Evolutionary conservation across 1,139 yeast species (phyloP).

Genomic region (Taphrina wiesneri): DNA sequence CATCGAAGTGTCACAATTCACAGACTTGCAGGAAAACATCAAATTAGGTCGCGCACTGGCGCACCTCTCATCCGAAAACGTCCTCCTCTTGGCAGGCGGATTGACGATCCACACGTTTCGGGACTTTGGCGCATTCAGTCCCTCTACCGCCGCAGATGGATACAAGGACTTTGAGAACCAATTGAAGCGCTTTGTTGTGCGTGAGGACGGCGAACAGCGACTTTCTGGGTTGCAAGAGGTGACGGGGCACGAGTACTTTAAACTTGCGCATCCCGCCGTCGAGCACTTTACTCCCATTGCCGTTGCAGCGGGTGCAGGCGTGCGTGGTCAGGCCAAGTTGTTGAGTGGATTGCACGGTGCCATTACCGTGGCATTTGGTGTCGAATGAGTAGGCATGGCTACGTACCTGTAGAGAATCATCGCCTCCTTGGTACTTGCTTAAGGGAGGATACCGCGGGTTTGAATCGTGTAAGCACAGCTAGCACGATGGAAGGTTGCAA

Average conservation of each 20-base stretch:
- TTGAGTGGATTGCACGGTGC: constrained; percentile 31
- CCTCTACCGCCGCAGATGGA: constrained; percentile 39
- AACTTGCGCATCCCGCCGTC: constrained; percentile 65
- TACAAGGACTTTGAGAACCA: constrained; percentile 53
- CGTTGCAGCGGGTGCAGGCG: constrained; percentile 64
- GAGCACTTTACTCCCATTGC: constrained; percentile 73
- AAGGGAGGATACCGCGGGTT: neutral
- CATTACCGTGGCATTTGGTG: constrained; percentile 21
- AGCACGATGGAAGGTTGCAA: too few relatives aligned
- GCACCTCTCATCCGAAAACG: constrained; percentile 54
- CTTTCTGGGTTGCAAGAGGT: constrained; percentile 45
- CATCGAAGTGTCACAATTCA: constrained; percentile 65
- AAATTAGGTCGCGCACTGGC: constrained; percentile 58
- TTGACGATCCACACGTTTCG: constrained; percentile 75
- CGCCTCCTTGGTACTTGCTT: neutral
- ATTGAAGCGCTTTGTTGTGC: constrained; percentile 46
- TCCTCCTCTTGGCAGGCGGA: constrained; percentile 65
- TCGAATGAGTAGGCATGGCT: neutral
- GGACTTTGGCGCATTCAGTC: constrained; percentile 50
- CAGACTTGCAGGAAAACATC: constrained; percentile 51
- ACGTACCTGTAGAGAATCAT: neutral
- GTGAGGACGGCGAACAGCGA: constrained; percentile 40
- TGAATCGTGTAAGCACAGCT: neutral
- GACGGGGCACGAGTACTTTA: constrained; percentile 44
- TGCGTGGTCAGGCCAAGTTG: constrained; percentile 46